phyloP scores from a whole-genome alignment of 208 protist genomes.

The Phytomonas francai region DNA sequence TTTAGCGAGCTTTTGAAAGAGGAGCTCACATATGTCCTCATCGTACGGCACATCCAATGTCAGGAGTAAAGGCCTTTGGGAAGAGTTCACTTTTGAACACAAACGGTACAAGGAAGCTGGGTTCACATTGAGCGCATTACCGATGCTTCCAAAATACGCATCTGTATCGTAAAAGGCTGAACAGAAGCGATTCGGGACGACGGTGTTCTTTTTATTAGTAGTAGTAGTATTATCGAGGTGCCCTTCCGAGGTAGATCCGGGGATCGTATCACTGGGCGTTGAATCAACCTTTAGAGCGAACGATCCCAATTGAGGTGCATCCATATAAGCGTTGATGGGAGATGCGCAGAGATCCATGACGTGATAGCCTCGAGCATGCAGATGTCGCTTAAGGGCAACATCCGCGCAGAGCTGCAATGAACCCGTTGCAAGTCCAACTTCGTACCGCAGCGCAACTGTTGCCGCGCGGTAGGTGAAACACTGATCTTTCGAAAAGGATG shows the following conservation, averaged over 20 bases:
- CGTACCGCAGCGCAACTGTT: slow-evolving; percentile 68
- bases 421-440: slow-evolving; percentile 63
- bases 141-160: slow-evolving; percentile 78
- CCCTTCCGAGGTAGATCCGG: neutral
- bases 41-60: slow-evolving; percentile 87
- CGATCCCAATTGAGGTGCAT: slow-evolving; percentile 16
- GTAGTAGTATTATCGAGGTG: neutral
- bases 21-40: slow-evolving; percentile 80
- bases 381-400: slow-evolving; percentile 68
- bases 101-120: slow-evolving; percentile 22
- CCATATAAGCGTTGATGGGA: slow-evolving; percentile 88
- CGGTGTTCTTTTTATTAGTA: slow-evolving; percentile 22
- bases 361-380: slow-evolving; percentile 70
- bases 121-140: slow-evolving; percentile 71
- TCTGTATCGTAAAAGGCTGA: slow-evolving; percentile 84
- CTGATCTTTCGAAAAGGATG: slow-evolving; percentile 9
- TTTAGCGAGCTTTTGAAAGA: slow-evolving; percentile 66
- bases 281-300: neutral
- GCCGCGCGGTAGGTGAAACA: slow-evolving; percentile 50
- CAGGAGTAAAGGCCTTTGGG: slow-evolving; percentile 49
- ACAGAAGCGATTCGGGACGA: slow-evolving; percentile 70
- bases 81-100: slow-evolving; percentile 1
- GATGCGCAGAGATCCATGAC: slow-evolving; percentile 85
- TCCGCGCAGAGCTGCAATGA: slow-evolving; percentile 85
- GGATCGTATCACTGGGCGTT: neutral